These are phyloP conservation scores for Oleoguttula mirabilis DNA, from an alignment of 495 filamentous ascomycete genomes.

Conservation along the genomic window DNA sequence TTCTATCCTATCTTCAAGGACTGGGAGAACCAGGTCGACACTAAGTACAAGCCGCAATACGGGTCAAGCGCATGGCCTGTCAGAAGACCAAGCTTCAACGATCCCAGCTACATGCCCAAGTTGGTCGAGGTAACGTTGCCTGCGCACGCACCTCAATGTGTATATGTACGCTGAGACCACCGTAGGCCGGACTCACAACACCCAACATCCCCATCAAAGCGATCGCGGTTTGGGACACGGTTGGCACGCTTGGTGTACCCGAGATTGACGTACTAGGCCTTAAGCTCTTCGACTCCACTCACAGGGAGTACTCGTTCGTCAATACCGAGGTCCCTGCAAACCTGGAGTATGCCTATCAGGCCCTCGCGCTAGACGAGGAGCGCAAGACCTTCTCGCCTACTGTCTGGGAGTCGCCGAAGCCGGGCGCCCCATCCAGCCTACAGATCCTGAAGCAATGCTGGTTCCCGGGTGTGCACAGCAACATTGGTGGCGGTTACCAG, in stretches of 20 bases:
- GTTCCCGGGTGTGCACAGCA: conserved; percentile 45
- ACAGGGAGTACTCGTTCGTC: conserved; percentile 5
- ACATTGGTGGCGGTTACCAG: conserved; percentile 38
- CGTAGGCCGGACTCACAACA: neutral
- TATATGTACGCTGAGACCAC: neutral
- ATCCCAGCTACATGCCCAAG: conserved; percentile 1
- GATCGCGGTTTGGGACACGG: conserved; percentile 51
- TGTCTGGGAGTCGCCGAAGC: conserved; percentile 32
- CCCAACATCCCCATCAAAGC: conserved; percentile 31
- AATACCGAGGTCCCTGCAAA: conserved; percentile 18
- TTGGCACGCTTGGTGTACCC: conserved; percentile 34
- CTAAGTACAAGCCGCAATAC: conserved; percentile 1
- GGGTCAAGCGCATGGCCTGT: conserved; percentile 1
- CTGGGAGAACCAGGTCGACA: conserved; percentile 5
- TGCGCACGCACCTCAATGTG: neutral
- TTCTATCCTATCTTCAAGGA: conserved; percentile 12
- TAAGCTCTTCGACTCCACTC: conserved; percentile 22
- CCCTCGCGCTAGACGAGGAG: conserved; percentile 45
- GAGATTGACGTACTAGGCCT: conserved; percentile 13
- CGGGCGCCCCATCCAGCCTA: conserved; percentile 11
- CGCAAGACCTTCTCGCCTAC: conserved; percentile 42
- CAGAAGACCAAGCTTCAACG: neutral
- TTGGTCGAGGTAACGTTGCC: neutral
- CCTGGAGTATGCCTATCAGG: conserved; percentile 49
- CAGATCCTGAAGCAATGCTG: conserved; percentile 35